phyloP scores from a whole-genome alignment of 1,284 basidiomycete genomes.

The Leccinum pachyderme region DNA sequence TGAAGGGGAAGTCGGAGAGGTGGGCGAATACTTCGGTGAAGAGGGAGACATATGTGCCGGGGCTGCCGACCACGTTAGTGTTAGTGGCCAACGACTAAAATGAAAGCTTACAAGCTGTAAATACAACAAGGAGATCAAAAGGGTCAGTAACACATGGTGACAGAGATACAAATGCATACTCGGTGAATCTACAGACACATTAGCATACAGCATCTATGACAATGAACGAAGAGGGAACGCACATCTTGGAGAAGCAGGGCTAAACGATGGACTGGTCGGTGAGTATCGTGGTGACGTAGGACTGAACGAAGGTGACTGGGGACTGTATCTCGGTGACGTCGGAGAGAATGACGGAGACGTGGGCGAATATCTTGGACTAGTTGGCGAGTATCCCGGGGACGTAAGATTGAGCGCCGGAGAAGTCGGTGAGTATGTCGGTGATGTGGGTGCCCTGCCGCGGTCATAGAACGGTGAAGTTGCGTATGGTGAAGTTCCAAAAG shows the following conservation, averaged over 20 bases:
- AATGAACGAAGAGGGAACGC: slow-evolving; percentile 33
- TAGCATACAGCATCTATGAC: slow-evolving; percentile 10
- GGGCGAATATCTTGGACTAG: slow-evolving; percentile 83
- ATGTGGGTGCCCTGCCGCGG: slow-evolving; percentile 62
- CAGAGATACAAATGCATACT: slow-evolving; percentile 48
- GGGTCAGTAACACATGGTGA: slow-evolving; percentile 18
- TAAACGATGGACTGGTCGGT: slow-evolving; percentile 84
- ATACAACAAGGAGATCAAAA: slow-evolving; percentile 12
- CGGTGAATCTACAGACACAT: slow-evolving; percentile 63
- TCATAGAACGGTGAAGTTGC: slow-evolving; percentile 82
- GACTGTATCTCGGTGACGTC: slow-evolving; percentile 79
- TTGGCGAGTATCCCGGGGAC: slow-evolving; percentile 84
- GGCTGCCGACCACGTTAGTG: slow-evolving; percentile 41
- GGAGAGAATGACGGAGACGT: slow-evolving; percentile 87
- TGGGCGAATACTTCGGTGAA: slow-evolving; percentile 84
- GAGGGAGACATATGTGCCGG: slow-evolving; percentile 79
- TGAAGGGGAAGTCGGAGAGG: slow-evolving; percentile 78
- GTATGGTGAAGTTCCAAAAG: slow-evolving; percentile 76
- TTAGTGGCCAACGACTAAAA: slow-evolving; percentile 1
- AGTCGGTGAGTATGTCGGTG: slow-evolving; percentile 85
- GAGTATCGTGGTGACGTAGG: slow-evolving; percentile 84
- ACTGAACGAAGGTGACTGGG: slow-evolving; percentile 81
- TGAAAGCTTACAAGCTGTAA: slow-evolving; percentile 55
- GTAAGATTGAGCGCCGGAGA: slow-evolving; percentile 78
- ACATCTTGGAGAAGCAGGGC: slow-evolving; percentile 83